Evolutionary conservation across 805 yeast genomes (phyloP).

Genomic region (Teunomyces cretensis): DNA sequence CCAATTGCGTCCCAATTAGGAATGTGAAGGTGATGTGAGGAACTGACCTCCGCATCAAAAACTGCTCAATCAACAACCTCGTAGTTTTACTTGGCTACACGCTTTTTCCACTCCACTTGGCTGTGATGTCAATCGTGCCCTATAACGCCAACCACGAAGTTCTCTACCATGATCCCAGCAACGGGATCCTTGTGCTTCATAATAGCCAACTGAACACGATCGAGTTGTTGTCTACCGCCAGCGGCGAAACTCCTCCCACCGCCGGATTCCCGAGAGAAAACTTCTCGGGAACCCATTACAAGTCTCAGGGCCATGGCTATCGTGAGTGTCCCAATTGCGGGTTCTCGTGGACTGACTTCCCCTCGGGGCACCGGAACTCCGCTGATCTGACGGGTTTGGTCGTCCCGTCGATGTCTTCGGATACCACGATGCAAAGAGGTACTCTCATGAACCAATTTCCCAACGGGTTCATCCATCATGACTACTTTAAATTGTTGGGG

Average conservation of each 20-base stretch:
- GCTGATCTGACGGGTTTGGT: constrained; percentile 4
- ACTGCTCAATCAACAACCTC: no score
- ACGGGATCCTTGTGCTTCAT: constrained; percentile 35
- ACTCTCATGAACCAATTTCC: not conserved
- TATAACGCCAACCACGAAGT: constrained; percentile 30
- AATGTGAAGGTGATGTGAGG: not conserved
- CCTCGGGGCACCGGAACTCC: not conserved
- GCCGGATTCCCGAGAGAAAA: not conserved
- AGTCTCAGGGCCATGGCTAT: not conserved
- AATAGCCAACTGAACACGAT: constrained; percentile 31
- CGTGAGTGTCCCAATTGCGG: constrained; percentile 32
- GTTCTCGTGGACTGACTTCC: constrained; percentile 21
- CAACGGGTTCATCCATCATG: constrained; percentile 31
- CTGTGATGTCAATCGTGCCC: constrained; percentile 39
- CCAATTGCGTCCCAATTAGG: not conserved
- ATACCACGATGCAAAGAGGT: not conserved
- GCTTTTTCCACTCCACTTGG: not conserved
- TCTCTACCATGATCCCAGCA: constrained; percentile 36
- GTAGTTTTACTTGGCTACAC: no score
- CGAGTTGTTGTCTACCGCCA: constrained; percentile 18
- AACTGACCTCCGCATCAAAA: no score
- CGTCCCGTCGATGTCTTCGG: not conserved
- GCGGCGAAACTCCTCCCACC: not conserved
- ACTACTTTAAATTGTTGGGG: constrained; percentile 36
- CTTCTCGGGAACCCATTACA: not conserved